Percentiles rank a stretch among this genome's conserved stretches.
phyloP scores from a whole-genome alignment of 352 stramenopile species.

The Globisporangium echinulatum region DNA sequence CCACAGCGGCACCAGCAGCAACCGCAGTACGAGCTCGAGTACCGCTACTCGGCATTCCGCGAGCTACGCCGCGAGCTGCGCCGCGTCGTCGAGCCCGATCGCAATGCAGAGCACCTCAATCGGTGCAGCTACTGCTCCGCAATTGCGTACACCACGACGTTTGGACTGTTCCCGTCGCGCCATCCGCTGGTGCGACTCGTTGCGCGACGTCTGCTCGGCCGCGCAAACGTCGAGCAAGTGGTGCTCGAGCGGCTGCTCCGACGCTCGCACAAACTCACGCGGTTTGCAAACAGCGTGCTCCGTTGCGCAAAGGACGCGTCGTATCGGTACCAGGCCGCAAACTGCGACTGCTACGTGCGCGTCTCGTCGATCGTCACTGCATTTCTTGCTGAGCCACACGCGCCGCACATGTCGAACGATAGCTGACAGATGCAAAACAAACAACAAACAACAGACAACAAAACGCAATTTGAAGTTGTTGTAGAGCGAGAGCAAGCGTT shows the following conservation, averaged over 20 bases:
- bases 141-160: slow-evolving; percentile 32
- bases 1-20: not conserved
- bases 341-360: slow-evolving; percentile 38
- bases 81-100: slow-evolving; percentile 14
- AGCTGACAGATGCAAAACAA: too few relatives aligned
- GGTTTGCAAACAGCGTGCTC: slow-evolving; percentile 44
- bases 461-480: too few relatives aligned
- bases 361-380: slow-evolving; percentile 43
- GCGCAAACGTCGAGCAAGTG: slow-evolving; percentile 4
- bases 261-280: slow-evolving; percentile 24
- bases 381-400: slow-evolving; percentile 39
- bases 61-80: slow-evolving; percentile 32
- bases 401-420: slow-evolving; percentile 2
- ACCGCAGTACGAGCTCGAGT: slow-evolving; percentile 30
- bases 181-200: slow-evolving; percentile 18
- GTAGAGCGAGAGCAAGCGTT: too few relatives aligned
- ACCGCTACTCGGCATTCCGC: slow-evolving; percentile 52
- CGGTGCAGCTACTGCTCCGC: slow-evolving; percentile 55
- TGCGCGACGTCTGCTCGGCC: slow-evolving; percentile 10
- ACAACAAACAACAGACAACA: too few relatives aligned
- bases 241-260: slow-evolving; percentile 14
- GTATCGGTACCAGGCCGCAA: slow-evolving; percentile 34
- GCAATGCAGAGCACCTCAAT: slow-evolving; percentile 30
- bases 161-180: slow-evolving; percentile 38
- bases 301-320: slow-evolving; percentile 37